These are phyloP conservation scores for Alternaria ethzedia DNA, from an alignment of 2,329 filamentous ascomycete species.

Conservation along the genomic window DNA sequence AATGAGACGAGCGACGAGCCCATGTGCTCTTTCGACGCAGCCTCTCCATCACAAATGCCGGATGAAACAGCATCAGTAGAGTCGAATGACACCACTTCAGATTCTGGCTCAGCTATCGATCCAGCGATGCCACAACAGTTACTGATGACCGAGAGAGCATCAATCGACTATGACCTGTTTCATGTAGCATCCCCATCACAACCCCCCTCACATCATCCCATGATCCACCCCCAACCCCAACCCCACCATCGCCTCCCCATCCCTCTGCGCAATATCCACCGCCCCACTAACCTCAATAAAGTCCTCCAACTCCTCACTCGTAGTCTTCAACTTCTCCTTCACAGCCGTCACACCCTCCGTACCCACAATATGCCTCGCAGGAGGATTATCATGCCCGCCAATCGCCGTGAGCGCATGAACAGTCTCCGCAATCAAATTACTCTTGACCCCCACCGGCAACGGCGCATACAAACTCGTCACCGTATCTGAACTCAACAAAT, in stretches of 20 bases:
- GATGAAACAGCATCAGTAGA: no score
- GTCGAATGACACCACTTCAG: no score
- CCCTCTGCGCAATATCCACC: slow-evolving; percentile 69
- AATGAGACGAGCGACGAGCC: no score
- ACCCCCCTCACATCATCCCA: not conserved
- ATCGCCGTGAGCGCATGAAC: slow-evolving; percentile 91
- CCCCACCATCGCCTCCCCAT: slow-evolving; percentile 21
- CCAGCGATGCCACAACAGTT: no score
- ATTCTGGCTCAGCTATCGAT: no score
- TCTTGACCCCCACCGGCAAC: slow-evolving; percentile 69
- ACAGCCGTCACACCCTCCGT: slow-evolving; percentile 86
- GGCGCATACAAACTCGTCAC: slow-evolving; percentile 76
- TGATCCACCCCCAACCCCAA: slow-evolving; percentile 18
- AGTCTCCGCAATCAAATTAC: slow-evolving; percentile 82
- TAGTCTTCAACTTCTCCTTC: slow-evolving; percentile 94
- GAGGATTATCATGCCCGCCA: slow-evolving; percentile 94
- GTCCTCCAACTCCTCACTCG: slow-evolving; percentile 94
- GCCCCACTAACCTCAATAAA: slow-evolving; percentile 89
- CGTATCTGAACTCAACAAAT: slow-evolving; percentile 55
- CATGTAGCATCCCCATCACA: no score
- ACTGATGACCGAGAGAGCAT: no score
- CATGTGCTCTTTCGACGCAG: no score
- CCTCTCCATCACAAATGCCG: no score
- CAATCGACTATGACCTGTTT: no score
- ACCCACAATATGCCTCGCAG: slow-evolving; percentile 91